These are phyloP conservation scores for Neoboletus magnificus DNA, from an alignment of 768 basidiomycete species.

Conservation along the genomic window DNA sequence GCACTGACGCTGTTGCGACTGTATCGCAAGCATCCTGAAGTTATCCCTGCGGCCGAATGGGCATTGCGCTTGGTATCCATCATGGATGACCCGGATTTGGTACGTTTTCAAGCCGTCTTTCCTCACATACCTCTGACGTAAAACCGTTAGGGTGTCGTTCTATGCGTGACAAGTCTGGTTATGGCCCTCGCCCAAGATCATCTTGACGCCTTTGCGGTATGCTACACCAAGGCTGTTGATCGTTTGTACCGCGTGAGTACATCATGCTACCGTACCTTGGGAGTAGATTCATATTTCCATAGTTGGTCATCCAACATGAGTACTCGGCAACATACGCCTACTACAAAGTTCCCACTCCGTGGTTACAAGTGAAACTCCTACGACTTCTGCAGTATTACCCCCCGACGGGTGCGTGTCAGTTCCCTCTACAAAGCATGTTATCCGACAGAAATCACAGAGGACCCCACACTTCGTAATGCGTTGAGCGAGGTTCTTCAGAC, in stretches of 20 bases:
- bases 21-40: constrained; percentile 94
- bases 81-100: constrained; percentile 92
- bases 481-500: constrained; percentile 83
- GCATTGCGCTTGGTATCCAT: constrained; percentile 90
- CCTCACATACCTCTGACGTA: neutral
- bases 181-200: constrained; percentile 94
- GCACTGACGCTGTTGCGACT: constrained; percentile 89
- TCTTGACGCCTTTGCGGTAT: constrained; percentile 85
- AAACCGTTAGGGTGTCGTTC: constrained; percentile 74
- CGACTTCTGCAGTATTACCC: constrained; percentile 94
- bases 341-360: constrained; percentile 96
- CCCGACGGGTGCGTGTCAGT: constrained; percentile 67
- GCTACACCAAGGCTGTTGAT: constrained; percentile 93
- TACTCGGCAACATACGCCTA: constrained; percentile 89
- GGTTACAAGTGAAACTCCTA: constrained; percentile 95
- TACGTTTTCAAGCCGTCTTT: constrained; percentile 29
- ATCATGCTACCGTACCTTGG: neutral
- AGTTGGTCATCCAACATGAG: constrained; percentile 92
- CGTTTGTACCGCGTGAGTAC: constrained; percentile 70
- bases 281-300: constrained; percentile 5
- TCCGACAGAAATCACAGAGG: constrained; percentile 51
- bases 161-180: constrained; percentile 90
- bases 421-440: neutral
- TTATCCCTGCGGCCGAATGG: constrained; percentile 94
- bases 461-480: constrained; percentile 71